These are phyloP conservation scores for Trichoderma orchidacearum DNA, from an alignment of 495 filamentous ascomycete genomes.

Conservation along the genomic window DNA sequence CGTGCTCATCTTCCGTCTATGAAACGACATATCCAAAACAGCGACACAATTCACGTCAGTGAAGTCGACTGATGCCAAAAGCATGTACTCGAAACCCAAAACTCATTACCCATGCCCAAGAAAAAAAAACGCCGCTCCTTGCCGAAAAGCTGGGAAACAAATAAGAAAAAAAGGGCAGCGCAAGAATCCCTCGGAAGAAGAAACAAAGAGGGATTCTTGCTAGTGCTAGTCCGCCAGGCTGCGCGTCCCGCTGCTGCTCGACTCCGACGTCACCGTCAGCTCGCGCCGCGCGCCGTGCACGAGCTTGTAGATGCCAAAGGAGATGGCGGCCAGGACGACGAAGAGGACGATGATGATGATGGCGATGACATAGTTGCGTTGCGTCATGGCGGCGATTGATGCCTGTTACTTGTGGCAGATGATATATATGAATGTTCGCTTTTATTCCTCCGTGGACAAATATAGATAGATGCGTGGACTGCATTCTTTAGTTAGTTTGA, in stretches of 20 bases:
- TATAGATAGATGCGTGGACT: too few relatives aligned
- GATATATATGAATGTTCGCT: too few relatives aligned
- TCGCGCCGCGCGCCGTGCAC: slow-evolving; percentile 32
- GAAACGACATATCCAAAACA: too few relatives aligned
- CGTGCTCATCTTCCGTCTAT: too few relatives aligned
- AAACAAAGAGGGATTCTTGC: neutral
- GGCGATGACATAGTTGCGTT: slow-evolving; percentile 68
- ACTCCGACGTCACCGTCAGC: slow-evolving; percentile 13
- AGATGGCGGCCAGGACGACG: slow-evolving; percentile 54
- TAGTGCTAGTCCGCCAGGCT: neutral
- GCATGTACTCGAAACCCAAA: too few relatives aligned
- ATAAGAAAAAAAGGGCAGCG: neutral
- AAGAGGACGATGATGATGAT: slow-evolving; percentile 75
- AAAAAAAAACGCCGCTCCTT: too few relatives aligned
- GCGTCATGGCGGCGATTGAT: slow-evolving; percentile 31
- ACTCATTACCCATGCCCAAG: too few relatives aligned
- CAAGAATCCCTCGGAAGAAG: neutral
- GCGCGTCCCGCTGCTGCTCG: slow-evolving; percentile 17
- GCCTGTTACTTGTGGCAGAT: too few relatives aligned
- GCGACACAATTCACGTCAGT: too few relatives aligned
- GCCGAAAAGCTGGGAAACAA: neutral
- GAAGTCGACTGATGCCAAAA: too few relatives aligned
- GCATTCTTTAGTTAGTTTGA: too few relatives aligned
- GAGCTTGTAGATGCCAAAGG: slow-evolving; percentile 52
- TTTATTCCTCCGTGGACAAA: too few relatives aligned